Evolutionary conservation across 2,329 filamentous ascomycete species (phyloP), one percentile per base, ranked within the genome.

Genomic region (Raffaelea ambrosiae): DNA sequence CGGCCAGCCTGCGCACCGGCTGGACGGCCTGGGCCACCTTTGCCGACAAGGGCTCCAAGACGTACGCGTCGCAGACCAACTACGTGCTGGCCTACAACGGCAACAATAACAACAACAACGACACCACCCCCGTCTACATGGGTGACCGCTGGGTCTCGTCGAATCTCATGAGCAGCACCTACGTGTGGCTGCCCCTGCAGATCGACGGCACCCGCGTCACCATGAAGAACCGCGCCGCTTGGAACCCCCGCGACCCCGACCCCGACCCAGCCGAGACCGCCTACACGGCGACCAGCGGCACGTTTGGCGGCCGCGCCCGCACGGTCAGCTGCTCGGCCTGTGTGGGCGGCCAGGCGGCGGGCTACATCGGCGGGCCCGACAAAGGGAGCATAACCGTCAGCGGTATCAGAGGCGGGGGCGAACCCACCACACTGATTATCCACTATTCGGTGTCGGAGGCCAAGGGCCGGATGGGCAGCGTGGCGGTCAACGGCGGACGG

Each of bases 111-210:
- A 38, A 16, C 29, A 33, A 49, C 43, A 51, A 50, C 52, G 13
- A 29, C 26, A 13, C 7, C 35, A 38, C 7, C 8, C 7, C 7
- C 35, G 16, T 74, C 53, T 79, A 77, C 55, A 71, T 76, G 65
- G 76, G 77, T 22, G 76, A 80, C 60, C 70, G 76, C 43, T 79
- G 76, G 75, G 58, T 71, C 3, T 70, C 65, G n/a, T 56, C 57
- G 10, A 72, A 78, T 51, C 66, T 79, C 8, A 69, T 69, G 63
- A 60, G 68, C 14, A 72, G 69, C 38, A 76, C 72, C 0, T 85
- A 85, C 56, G 67, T 84, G 40, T 85, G 81, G 81, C 69, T 85
- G 0, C 82, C 81, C 0, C 63, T 84, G 1, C 66, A 60, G 4
- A 67, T 83, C 50, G 66, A 67, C 0, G 78, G 76, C 1, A 76